Evolutionary conservation across 768 basidiomycete genomes (phyloP).

Genomic region (Pholiota microspora): DNA sequence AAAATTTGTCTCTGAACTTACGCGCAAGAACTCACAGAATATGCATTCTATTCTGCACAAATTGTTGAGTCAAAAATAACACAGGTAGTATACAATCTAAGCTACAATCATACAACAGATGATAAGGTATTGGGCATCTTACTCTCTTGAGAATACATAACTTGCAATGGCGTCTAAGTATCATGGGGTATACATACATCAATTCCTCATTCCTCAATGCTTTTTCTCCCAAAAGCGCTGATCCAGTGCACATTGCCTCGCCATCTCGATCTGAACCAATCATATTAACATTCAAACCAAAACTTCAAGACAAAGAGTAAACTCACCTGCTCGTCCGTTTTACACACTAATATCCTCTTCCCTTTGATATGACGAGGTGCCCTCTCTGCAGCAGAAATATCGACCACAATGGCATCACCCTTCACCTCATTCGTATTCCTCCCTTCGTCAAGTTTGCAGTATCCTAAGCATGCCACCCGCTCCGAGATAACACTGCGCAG

Average conservation of each 20-base stretch:
- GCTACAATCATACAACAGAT: background rate
- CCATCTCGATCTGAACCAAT: constrained; percentile 38
- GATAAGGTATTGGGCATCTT: background rate
- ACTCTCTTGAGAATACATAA: too few relatives aligned
- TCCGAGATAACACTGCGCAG: constrained; percentile 59
- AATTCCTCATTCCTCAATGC: background rate
- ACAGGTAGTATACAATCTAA: too few relatives aligned
- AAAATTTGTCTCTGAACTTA: too few relatives aligned
- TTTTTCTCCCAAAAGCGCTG: constrained; percentile 21
- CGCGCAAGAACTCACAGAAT: too few relatives aligned
- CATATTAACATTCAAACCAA: background rate
- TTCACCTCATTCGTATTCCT: background rate
- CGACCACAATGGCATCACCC: background rate
- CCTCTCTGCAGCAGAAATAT: constrained; percentile 2
- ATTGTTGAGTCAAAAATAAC: too few relatives aligned
- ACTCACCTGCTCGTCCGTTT: constrained; percentile 65
- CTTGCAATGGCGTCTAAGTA: too few relatives aligned
- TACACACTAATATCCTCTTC: constrained; percentile 50
- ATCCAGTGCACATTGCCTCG: constrained; percentile 33
- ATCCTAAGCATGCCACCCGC: constrained; percentile 61
- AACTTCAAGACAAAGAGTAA: background rate
- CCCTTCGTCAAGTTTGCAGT: constrained; percentile 19
- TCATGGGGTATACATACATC: background rate
- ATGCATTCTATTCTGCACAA: too few relatives aligned
- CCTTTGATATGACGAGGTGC: background rate